phyloP scores from a whole-genome alignment of 208 protist genomes.

The Trypanosoma conorhini region DNA sequence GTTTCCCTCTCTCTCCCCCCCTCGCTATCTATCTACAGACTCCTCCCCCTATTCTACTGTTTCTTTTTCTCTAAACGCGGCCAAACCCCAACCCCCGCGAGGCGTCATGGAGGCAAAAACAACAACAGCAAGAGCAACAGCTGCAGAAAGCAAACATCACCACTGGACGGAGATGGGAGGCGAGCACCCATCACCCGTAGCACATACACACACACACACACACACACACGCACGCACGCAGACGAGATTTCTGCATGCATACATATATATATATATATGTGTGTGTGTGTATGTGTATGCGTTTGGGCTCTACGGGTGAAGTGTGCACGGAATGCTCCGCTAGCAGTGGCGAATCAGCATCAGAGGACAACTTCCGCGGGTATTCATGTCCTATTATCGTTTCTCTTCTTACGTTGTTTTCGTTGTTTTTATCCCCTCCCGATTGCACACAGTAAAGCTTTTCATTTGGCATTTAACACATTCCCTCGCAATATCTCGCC shows the following conservation, averaged over 20 bases:
- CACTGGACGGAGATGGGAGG: neutral
- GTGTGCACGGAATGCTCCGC: neutral
- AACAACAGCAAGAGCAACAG: neutral
- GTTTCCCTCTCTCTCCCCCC: neutral
- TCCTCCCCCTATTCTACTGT: neutral
- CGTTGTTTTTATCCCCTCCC: no score
- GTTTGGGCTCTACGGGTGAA: neutral
- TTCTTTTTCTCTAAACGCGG: neutral
- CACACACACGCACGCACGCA: conserved; percentile 5
- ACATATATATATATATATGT: conserved; percentile 17
- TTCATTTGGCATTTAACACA: neutral
- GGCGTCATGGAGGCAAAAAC: neutral
- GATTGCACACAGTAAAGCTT: neutral
- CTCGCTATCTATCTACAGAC: no score
- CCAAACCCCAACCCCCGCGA: neutral
- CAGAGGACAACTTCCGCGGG: neutral
- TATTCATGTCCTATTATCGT: neutral
- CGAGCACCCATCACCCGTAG: no score
- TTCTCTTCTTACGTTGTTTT: neutral
- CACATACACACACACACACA: conserved; percentile 13
- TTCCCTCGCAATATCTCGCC: neutral
- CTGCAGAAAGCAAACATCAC: neutral
- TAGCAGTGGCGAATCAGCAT: neutral
- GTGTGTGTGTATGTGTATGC: neutral
- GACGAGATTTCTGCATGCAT: conserved; percentile 14